These are phyloP conservation scores for Thymus quinquecostatus DNA, from an alignment of 257 asterid genomes.

Conservation along the genomic window DNA sequence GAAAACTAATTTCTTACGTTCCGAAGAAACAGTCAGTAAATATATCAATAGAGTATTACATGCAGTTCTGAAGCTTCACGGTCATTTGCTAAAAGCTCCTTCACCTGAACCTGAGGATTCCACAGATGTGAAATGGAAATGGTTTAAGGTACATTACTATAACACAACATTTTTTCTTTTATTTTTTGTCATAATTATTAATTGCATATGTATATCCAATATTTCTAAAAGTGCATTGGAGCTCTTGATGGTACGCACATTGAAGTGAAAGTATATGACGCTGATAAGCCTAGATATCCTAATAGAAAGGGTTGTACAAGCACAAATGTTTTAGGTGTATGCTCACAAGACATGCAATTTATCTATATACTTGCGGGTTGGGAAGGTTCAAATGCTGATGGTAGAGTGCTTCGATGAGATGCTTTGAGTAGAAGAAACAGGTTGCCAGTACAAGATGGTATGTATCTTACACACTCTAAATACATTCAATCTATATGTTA, in stretches of 20 bases:
- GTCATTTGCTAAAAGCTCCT: slow-evolving; percentile 1
- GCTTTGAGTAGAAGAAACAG: neutral
- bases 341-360: too few relatives aligned
- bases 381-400: neutral
- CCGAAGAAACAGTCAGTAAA: neutral
- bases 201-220: too few relatives aligned
- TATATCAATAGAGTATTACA: neutral
- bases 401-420: neutral
- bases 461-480: neutral
- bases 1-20: neutral
- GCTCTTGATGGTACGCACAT: neutral
- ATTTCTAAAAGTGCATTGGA: neutral
- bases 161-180: neutral
- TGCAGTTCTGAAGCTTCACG: neutral
- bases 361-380: too few relatives aligned
- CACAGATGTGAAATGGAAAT: neutral
- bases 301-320: neutral
- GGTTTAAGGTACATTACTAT: neutral
- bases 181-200: too few relatives aligned
- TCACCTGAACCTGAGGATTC: neutral
- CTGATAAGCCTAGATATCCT: neutral
- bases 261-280: neutral
- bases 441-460: neutral
- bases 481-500: neutral
- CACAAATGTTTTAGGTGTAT: too few relatives aligned